Evolutionary conservation across 2,329 filamentous ascomycete species (phyloP).

Genomic region (Fusarium clavum): DNA sequence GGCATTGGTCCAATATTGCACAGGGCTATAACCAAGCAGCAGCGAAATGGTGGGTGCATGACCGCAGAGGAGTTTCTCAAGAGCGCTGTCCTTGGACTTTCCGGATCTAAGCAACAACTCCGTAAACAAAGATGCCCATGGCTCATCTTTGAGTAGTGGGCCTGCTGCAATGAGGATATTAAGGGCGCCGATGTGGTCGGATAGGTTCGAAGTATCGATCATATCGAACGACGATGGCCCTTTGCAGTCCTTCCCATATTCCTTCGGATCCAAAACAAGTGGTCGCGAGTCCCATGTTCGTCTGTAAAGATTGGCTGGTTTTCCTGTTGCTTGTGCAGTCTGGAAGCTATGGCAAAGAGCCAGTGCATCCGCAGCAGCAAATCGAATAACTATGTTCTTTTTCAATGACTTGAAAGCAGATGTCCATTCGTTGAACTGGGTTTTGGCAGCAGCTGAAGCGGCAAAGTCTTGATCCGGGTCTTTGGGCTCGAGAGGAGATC

Average conservation of each 20-base stretch:
- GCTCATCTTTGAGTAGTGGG: constrained; percentile 58
- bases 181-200: constrained; percentile 55
- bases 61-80: constrained; percentile 59
- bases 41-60: constrained; percentile 60
- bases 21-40: constrained; percentile 62
- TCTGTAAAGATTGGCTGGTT: constrained; percentile 57
- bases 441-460: constrained; percentile 52
- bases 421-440: constrained; percentile 61
- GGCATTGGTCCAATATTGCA: constrained; percentile 64
- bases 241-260: constrained; percentile 52
- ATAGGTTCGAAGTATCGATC: constrained; percentile 65
- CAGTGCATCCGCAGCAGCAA: constrained; percentile 61
- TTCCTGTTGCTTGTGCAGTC: constrained; percentile 47
- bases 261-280: constrained; percentile 56
- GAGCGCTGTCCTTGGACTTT: constrained; percentile 42
- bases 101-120: constrained; percentile 56
- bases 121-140: constrained; percentile 62
- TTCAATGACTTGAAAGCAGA: constrained; percentile 52
- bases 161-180: constrained; percentile 56
- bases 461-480: constrained; percentile 30
- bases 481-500: constrained; percentile 54
- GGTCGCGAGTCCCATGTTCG: constrained; percentile 53
- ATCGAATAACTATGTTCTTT: constrained; percentile 56
- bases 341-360: constrained; percentile 65
- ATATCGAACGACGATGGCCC: constrained; percentile 63